Conservation (phyloP, 83 land plant species). For the Diphasiastrum complanatum region DNA sequence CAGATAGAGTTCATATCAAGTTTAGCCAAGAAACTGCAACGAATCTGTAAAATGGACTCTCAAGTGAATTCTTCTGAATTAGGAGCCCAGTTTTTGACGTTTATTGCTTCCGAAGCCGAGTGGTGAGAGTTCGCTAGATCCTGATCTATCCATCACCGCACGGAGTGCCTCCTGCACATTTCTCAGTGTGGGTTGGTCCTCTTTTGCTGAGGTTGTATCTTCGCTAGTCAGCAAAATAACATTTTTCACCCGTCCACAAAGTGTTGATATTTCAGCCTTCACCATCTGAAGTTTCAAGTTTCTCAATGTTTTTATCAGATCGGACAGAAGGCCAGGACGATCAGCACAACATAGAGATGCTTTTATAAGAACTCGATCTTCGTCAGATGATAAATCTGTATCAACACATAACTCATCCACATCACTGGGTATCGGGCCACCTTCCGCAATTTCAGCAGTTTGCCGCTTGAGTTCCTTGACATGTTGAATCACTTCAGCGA, state of each 20-base stretch:
- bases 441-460: conserved; percentile 57
- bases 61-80: no score
- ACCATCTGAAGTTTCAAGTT: conserved; percentile 46
- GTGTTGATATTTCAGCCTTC: conserved; percentile 78
- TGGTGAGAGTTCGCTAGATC: conserved; percentile 16
- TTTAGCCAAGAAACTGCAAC: no score
- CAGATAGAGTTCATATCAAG: no score
- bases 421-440: conserved; percentile 56
- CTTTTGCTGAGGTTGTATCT: conserved; percentile 16
- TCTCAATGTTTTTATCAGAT: conserved; percentile 60
- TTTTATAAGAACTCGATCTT: conserved; percentile 37
- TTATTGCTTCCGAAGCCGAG: no score
- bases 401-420: conserved; percentile 57
- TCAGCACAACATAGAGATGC: conserved; percentile 85
- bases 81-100: no score
- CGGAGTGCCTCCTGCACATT: conserved; percentile 15
- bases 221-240: conserved; percentile 53
- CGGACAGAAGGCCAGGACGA: conserved; percentile 65
- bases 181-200: background rate
- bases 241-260: conserved; percentile 69
- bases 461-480: conserved; percentile 75
- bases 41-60: no score
- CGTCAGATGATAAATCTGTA: conserved; percentile 29
- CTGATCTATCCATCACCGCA: conserved; percentile 13
- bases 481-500: conserved; percentile 77